Percentiles rank a stretch among this genome's conserved stretches.
Evolutionary conservation across 768 basidiomycete species (phyloP).

Genomic region (Candolleomyces aberdarensis): DNA sequence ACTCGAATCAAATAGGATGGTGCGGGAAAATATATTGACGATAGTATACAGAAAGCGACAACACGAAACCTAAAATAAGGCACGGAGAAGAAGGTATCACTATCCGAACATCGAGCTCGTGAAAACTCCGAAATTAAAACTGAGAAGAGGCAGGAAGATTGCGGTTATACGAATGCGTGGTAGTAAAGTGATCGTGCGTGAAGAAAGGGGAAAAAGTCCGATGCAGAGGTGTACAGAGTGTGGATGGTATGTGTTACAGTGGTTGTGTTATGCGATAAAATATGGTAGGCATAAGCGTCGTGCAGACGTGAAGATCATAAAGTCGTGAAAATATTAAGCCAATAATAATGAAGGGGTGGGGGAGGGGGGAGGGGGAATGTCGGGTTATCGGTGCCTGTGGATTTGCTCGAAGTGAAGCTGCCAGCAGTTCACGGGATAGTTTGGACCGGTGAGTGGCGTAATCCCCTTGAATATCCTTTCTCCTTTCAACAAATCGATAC

Average conservation of each 20-base stretch:
- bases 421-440: constrained; percentile 8
- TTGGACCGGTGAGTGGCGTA: constrained; percentile 20
- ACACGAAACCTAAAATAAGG: too few relatives aligned
- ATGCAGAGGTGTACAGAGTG: not conserved
- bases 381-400: not conserved
- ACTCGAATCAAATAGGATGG: too few relatives aligned
- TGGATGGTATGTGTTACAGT: not conserved
- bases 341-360: not conserved
- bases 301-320: not conserved
- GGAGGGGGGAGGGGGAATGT: not conserved
- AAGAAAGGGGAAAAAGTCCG: not conserved
- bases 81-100: too few relatives aligned
- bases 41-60: too few relatives aligned
- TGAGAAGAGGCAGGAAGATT: too few relatives aligned
- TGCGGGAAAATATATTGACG: too few relatives aligned
- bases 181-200: not conserved
- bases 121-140: too few relatives aligned
- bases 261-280: not conserved
- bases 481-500: constrained; percentile 54
- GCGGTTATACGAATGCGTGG: not conserved
- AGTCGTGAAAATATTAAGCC: not conserved
- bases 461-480: constrained; percentile 54
- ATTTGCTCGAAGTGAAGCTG: constrained; percentile 10
- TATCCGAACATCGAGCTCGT: too few relatives aligned
- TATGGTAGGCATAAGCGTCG: not conserved